These are phyloP conservation scores for Boletus rex-veris DNA, from an alignment of 768 basidiomycete species.

Conservation along the genomic window DNA sequence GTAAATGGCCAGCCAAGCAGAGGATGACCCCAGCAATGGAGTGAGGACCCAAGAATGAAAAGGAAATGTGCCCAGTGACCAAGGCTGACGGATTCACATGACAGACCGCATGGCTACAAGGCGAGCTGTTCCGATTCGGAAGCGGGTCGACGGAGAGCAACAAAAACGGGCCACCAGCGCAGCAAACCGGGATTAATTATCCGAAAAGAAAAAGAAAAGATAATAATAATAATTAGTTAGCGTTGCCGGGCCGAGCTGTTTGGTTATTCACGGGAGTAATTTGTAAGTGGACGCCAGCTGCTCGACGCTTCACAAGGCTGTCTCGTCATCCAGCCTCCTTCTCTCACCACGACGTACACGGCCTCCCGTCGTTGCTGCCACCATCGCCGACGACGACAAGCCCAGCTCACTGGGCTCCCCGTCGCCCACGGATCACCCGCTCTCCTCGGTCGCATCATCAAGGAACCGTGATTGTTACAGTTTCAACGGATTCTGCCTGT, in stretches of 20 bases:
- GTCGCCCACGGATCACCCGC: conserved; percentile 22
- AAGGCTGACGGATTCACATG: conserved; percentile 6
- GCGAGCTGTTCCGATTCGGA: conserved; percentile 8
- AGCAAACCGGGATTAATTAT: neutral
- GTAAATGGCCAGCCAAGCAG: too few relatives aligned
- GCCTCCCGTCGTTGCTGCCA: conserved; percentile 1
- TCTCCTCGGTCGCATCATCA: conserved; percentile 22
- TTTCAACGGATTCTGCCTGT: conserved; percentile 17
- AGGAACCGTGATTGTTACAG: conserved; percentile 28
- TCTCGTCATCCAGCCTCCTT: conserved; percentile 15
- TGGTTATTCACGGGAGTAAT: conserved; percentile 19
- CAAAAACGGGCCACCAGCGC: neutral
- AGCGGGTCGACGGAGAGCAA: conserved; percentile 4
- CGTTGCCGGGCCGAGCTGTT: conserved; percentile 20
- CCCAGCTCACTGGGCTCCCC: neutral
- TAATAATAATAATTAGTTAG: neutral
- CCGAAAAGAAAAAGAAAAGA: neutral
- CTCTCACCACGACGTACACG: conserved; percentile 21
- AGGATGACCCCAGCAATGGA: neutral
- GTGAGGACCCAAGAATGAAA: neutral
- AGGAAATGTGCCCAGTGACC: conserved; percentile 7
- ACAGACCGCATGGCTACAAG: conserved; percentile 9
- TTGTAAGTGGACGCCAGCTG: conserved; percentile 17
- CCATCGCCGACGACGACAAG: conserved; percentile 14
- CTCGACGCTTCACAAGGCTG: conserved; percentile 18